A percentile compares a stretch with the other conserved stretches of the same genome.
Evolutionary conservation across 75 land plant species (phyloP).

Genomic region (Pinus tabuliformis): DNA sequence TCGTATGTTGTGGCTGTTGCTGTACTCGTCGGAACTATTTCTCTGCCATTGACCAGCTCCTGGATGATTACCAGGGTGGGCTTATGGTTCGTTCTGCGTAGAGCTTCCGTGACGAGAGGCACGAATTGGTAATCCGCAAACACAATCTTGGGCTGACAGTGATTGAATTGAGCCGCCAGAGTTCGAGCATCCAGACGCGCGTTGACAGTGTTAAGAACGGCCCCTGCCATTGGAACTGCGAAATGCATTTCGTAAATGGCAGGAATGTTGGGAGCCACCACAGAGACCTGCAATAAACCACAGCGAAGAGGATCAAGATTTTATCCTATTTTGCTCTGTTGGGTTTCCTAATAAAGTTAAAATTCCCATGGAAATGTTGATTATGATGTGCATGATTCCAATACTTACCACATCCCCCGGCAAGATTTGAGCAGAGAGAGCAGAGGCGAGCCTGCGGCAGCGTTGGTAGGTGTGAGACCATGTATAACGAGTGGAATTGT

Average conservation of each 20-base stretch:
- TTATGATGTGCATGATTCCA: background rate
- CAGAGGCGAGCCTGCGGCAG: too few species aligned
- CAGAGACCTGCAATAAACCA: slow-evolving; percentile 44
- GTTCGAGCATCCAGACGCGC: too few species aligned
- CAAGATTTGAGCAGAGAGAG: slow-evolving; percentile 10
- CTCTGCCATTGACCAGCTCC: slow-evolving; percentile 20
- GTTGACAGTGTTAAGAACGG: too few species aligned
- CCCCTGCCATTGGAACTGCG: too few species aligned
- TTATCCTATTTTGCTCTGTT: background rate
- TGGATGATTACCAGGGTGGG: slow-evolving; percentile 11
- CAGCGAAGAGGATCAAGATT: background rate
- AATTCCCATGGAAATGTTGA: too few species aligned
- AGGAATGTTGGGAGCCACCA: slow-evolving; percentile 13
- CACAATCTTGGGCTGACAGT: too few species aligned
- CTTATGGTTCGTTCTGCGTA: too few species aligned
- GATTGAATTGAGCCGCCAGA: too few species aligned
- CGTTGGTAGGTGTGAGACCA: slow-evolving; percentile 59
- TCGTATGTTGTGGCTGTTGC: too few species aligned
- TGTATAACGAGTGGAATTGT: slow-evolving; percentile 45
- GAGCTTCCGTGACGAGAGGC: too few species aligned
- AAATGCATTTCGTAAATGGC: too few species aligned
- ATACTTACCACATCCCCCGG: slow-evolving; percentile 48
- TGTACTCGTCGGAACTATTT: background rate
- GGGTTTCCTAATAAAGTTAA: background rate
- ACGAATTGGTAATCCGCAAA: too few species aligned